These are phyloP conservation scores for Trypanosoma avium DNA, from an alignment of 208 protist genomes.

Conservation along the genomic window DNA sequence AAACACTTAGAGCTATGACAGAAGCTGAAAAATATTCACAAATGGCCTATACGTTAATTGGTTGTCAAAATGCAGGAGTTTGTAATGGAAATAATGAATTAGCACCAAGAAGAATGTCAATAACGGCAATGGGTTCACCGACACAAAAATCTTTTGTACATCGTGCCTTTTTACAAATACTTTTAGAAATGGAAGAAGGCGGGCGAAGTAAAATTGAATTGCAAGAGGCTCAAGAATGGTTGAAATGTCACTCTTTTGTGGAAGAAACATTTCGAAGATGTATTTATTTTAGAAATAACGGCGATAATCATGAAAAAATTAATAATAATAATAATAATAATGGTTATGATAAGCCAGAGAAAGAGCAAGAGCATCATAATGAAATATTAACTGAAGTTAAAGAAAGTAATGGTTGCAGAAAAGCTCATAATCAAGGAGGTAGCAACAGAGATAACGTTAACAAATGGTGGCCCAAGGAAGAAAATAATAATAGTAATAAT, in stretches of 20 bases:
- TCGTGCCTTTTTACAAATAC: slow-evolving; percentile 11
- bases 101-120: not conserved
- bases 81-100: slow-evolving; percentile 7
- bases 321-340: not conserved
- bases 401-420: too few species aligned
- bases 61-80: not conserved
- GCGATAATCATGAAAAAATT: too few species aligned
- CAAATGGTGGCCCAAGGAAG: too few species aligned
- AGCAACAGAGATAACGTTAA: too few species aligned
- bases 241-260: not conserved
- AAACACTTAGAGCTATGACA: slow-evolving; percentile 15
- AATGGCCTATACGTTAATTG: slow-evolving; percentile 12
- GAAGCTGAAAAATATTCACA: slow-evolving; percentile 21
- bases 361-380: too few species aligned
- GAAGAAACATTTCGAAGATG: too few species aligned
- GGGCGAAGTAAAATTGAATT: slow-evolving; percentile 12
- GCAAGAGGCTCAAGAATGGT: slow-evolving; percentile 16
- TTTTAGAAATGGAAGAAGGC: slow-evolving; percentile 20
- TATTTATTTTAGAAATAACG: too few species aligned
- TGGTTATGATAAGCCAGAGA: not conserved
- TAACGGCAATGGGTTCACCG: not conserved
- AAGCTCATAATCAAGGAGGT: too few species aligned
- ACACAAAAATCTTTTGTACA: not conserved
- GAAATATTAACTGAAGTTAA: too few species aligned
- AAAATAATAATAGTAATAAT: not conserved